phyloP scores from a whole-genome alignment of 139 green algal species.

The Eudorina sp. region DNA sequence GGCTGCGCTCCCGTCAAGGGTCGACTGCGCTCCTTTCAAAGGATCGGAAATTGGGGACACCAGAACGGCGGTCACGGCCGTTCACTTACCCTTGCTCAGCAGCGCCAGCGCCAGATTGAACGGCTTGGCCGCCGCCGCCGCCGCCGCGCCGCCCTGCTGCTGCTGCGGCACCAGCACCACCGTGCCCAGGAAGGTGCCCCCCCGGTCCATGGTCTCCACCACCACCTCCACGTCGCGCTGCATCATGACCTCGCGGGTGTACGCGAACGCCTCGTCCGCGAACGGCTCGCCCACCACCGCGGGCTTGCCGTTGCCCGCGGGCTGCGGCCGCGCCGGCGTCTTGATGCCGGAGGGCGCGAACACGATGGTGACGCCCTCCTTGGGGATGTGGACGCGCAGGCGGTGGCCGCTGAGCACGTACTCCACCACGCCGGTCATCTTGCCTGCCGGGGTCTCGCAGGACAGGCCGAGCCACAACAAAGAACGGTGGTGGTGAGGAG shows the following conservation, averaged over 20 bases:
- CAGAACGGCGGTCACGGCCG: background rate
- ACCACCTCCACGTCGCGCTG: slow-evolving; percentile 80
- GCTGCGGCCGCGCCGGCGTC: slow-evolving; percentile 66
- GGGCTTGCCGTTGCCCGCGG: slow-evolving; percentile 63
- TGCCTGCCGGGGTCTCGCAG: slow-evolving; percentile 62
- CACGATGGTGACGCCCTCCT: slow-evolving; percentile 89
- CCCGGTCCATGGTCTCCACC: slow-evolving; percentile 87
- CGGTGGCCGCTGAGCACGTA: slow-evolving; percentile 88
- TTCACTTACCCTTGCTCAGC: slow-evolving; percentile 68
- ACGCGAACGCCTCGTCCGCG: slow-evolving; percentile 87
- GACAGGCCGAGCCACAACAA: background rate
- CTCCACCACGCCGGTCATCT: slow-evolving; percentile 84
- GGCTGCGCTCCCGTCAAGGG: too few relatives aligned
- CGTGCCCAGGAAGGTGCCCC: slow-evolving; percentile 94
- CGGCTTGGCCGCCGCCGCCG: slow-evolving; percentile 38
- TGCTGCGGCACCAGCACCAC: slow-evolving; percentile 56
- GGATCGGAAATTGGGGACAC: too few relatives aligned
- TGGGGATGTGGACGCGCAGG: slow-evolving; percentile 87
- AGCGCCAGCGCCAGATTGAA: slow-evolving; percentile 82
- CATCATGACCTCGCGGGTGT: slow-evolving; percentile 83
- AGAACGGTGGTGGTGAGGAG: background rate
- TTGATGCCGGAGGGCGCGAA: slow-evolving; percentile 92
- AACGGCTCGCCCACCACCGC: slow-evolving; percentile 83
- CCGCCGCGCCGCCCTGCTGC: background rate
- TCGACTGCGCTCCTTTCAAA: too few relatives aligned